Evolutionary conservation across 208 protist genomes (phyloP).

Genomic region (Trypanosoma lewisi): DNA sequence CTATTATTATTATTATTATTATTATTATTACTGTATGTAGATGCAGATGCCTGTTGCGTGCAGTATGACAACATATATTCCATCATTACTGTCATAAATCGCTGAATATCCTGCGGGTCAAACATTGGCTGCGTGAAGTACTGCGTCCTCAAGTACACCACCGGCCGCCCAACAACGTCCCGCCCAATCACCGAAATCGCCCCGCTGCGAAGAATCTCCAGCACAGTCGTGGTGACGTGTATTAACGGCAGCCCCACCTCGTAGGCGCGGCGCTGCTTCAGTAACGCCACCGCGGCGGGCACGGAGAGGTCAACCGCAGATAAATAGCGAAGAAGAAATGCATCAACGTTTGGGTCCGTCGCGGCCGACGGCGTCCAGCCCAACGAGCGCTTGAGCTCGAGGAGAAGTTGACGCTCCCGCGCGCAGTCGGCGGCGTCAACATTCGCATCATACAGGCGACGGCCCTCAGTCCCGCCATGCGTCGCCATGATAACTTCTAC

Average conservation of each 20-base stretch:
- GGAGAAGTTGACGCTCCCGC: conserved; percentile 4
- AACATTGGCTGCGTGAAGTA: conserved; percentile 34
- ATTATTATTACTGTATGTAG: conserved; percentile 9
- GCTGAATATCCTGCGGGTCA: conserved; percentile 50
- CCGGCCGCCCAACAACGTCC: conserved; percentile 27
- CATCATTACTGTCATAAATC: conserved; percentile 54
- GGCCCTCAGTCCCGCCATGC: background rate
- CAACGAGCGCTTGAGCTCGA: conserved; percentile 13
- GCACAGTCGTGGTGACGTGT: conserved; percentile 46
- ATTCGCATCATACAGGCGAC: background rate
- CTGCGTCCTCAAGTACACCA: conserved; percentile 54
- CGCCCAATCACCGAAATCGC: conserved; percentile 43
- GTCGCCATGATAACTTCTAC: no score
- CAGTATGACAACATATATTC: conserved; percentile 75
- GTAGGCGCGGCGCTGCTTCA: conserved; percentile 57
- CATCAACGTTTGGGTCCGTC: conserved; percentile 29
- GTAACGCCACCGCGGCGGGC: conserved; percentile 44
- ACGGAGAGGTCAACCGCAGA: conserved; percentile 42
- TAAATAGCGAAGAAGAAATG: conserved; percentile 64
- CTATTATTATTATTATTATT: background rate
- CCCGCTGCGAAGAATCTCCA: conserved; percentile 51
- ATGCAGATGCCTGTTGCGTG: conserved; percentile 15
- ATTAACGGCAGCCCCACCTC: conserved; percentile 56
- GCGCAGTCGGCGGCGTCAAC: background rate
- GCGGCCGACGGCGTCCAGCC: background rate